Percentiles rank a stretch among this genome's conserved stretches.
phyloP scores from a whole-genome alignment of 2,329 filamentous ascomycete species.

The Pleurostoma richardsiae region DNA sequence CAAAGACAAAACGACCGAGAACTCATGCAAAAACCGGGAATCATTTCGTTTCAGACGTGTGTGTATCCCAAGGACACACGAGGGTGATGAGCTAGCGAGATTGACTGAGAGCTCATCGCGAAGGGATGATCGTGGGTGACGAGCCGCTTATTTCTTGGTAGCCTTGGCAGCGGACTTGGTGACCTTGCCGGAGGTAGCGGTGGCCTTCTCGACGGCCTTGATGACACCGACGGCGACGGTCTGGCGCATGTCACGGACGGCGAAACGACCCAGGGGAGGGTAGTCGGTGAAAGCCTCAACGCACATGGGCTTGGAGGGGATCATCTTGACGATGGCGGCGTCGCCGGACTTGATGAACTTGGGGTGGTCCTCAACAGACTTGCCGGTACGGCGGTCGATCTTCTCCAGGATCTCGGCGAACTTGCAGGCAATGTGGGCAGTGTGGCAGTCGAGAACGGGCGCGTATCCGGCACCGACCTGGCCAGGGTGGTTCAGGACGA shows the following conservation, averaged over 20 bases:
- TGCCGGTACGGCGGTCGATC: constrained; percentile 99
- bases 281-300: constrained; percentile 99
- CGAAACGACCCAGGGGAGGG: constrained; percentile 99
- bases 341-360: constrained; percentile 99
- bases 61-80: constrained; percentile 4
- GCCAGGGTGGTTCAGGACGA: constrained; percentile 99
- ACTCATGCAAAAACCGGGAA: constrained; percentile 14
- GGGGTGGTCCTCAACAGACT: constrained; percentile 84
- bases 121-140: constrained; percentile 8
- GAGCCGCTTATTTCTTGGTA: constrained; percentile 62
- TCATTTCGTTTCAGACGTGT: constrained; percentile 15
- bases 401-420: constrained; percentile 99
- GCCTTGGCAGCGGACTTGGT: constrained; percentile 71
- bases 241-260: constrained; percentile 96
- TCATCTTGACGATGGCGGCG: constrained; percentile 99
- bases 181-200: constrained; percentile 55
- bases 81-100: constrained; percentile 6
- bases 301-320: constrained; percentile 99
- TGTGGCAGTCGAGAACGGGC: constrained; percentile 99
- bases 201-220: constrained; percentile 73
- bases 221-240: constrained; percentile 93
- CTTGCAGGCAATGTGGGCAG: constrained; percentile 99
- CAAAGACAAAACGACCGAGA: constrained; percentile 21
- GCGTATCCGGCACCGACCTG: constrained; percentile 99
- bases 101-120: constrained; percentile 7